Evolutionary conservation across 169 alveolate genomes (phyloP).

Genomic region (Plasmodium malariae): DNA sequence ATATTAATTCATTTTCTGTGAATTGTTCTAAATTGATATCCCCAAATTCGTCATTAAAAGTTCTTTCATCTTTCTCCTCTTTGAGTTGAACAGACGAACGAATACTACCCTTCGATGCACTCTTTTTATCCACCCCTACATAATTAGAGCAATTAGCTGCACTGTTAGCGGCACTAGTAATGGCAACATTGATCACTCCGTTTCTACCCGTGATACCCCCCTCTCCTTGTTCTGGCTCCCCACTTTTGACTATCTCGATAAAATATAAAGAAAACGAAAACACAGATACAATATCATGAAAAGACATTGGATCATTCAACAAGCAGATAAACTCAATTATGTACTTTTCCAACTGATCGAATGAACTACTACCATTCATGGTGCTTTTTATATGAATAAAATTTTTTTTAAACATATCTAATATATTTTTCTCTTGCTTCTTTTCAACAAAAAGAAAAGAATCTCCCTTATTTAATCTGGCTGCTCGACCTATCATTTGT

Average conservation of each 20-base stretch:
- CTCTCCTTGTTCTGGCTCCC: background rate
- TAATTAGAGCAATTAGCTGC: too few relatives aligned
- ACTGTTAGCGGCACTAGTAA: too few relatives aligned
- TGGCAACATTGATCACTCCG: background rate
- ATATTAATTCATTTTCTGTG: conserved; percentile 22
- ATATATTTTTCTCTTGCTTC: conserved; percentile 36
- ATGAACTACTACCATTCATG: conserved; percentile 14
- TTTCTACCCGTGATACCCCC: background rate
- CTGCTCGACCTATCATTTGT: conserved; percentile 77
- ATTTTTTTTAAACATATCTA: conserved; percentile 24
- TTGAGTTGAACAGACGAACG: too few relatives aligned
- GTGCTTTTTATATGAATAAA: conserved; percentile 50
- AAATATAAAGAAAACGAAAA: conserved; percentile 38
- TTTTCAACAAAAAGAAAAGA: conserved; percentile 52
- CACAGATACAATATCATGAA: conserved; percentile 7
- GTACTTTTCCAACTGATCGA: conserved; percentile 34
- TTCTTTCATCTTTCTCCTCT: too few relatives aligned
- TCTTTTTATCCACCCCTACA: too few relatives aligned
- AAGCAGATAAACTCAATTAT: conserved; percentile 43
- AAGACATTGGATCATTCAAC: conserved; percentile 1
- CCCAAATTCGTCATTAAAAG: background rate
- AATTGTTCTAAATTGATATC: conserved; percentile 11
- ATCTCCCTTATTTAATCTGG: conserved; percentile 65
- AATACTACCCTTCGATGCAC: too few relatives aligned
- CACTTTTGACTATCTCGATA: background rate